These are phyloP conservation scores for Apodospora peruviana DNA, from an alignment of 495 filamentous ascomycete species.

Conservation along the genomic window DNA sequence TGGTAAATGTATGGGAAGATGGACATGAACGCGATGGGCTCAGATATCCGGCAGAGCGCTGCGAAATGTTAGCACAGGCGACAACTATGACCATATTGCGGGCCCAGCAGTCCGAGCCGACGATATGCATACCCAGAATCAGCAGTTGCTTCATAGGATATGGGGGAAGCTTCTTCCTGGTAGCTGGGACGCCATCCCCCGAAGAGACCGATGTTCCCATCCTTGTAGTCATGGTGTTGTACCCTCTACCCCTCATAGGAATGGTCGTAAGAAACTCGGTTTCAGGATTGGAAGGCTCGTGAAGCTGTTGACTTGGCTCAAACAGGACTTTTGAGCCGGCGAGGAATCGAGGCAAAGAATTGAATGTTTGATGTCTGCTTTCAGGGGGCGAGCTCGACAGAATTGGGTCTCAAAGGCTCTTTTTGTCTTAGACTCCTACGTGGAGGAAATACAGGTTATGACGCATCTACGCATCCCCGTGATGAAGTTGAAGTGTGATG, in stretches of 20 bases:
- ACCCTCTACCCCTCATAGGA: constrained; percentile 14
- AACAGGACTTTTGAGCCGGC: too few relatives aligned
- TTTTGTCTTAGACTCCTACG: too few relatives aligned
- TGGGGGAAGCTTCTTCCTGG: constrained; percentile 26
- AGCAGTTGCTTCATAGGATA: constrained; percentile 59
- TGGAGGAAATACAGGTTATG: too few relatives aligned
- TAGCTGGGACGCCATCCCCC: neutral
- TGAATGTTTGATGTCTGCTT: too few relatives aligned
- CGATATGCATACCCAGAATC: constrained; percentile 56
- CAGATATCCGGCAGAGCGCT: constrained; percentile 94
- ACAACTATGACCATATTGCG: neutral
- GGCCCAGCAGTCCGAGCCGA: neutral
- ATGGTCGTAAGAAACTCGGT: neutral
- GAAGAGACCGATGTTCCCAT: neutral
- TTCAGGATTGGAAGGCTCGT: neutral
- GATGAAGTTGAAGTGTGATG: too few relatives aligned
- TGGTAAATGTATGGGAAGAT: constrained; percentile 99
- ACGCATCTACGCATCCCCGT: too few relatives aligned
- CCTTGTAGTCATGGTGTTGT: constrained; percentile 6
- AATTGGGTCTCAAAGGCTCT: too few relatives aligned
- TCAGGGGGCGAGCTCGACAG: too few relatives aligned
- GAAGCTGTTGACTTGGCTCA: neutral
- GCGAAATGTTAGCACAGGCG: constrained; percentile 34
- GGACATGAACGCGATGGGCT: constrained; percentile 98
- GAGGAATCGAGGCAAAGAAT: too few relatives aligned